Evolutionary conservation across 805 yeast species (phyloP), one percentile per base, ranked within the genome.

Genomic region (Wickerhamiella azymoides): DNA sequence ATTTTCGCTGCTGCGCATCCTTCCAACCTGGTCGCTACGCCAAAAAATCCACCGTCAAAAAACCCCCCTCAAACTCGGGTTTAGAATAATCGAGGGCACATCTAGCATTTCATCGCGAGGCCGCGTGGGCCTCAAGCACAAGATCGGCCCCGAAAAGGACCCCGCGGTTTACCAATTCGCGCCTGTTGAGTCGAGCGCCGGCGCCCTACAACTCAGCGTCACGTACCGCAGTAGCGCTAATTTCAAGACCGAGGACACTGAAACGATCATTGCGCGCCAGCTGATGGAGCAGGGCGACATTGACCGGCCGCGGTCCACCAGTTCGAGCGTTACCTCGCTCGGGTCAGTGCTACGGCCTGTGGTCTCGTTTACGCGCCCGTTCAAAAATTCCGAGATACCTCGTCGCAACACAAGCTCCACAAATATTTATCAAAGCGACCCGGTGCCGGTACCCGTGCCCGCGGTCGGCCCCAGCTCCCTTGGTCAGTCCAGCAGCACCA

Each of bases 91-190:
- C 27, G 88, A 86, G 59, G 96, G 95, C 0, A 73, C 79, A 13
- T 74, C 76, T 52, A 80, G 92, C 0, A 82, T 88, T 25, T 69
- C 78, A 10, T 80, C 93, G 1, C 79, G 78, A 58, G 94, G 95
- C 2, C 67, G 96, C 50, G 73, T 86, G 19, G 96, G 96, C 0
- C 68, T 89, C 45, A 79, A 89, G 50, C 80, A 81, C 58, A 66
- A 79, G 3, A 71, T 80, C 2, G 16, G 47, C 75, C 62, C 62
- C 63, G 14, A 64, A 76, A 14, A 84, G 9, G 38, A 80, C 55
- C 64, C 81, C 48, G 70, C 69, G 21, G 81, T 79, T 42, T 76
- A 76, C 54, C 69, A 69, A 46, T 72, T 92, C 46, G 71, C 74
- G 4, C 84, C 94, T 0, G 74, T 92, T 2, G 69, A 72, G 46